phyloP scores from a whole-genome alignment of 164 flowering plant genomes.

The Tinospora cordifolia region DNA sequence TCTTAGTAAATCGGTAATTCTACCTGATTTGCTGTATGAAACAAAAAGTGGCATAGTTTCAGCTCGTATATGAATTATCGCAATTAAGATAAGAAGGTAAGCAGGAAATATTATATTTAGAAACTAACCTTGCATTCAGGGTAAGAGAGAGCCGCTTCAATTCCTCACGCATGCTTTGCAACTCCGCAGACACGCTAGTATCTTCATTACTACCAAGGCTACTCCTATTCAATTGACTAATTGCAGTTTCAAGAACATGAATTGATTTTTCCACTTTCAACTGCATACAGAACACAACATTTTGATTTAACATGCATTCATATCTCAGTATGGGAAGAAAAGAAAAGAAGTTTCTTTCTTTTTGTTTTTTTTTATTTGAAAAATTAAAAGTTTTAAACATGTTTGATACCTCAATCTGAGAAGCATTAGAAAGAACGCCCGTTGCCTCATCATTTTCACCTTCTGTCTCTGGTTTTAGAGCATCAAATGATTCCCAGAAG shows the following conservation, averaged over 20 bases:
- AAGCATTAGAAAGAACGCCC: too few relatives aligned
- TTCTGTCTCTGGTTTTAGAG: too few relatives aligned
- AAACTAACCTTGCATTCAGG: slow-evolving; percentile 17
- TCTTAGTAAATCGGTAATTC: neutral
- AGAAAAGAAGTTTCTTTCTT: neutral
- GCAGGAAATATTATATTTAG: neutral
- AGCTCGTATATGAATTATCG: too few relatives aligned
- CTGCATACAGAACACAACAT: too few relatives aligned
- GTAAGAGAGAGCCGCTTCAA: slow-evolving; percentile 18
- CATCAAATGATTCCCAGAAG: too few relatives aligned
- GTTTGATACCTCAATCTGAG: too few relatives aligned
- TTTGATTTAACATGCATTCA: too few relatives aligned
- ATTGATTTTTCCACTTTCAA: slow-evolving; percentile 15
- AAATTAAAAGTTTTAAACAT: too few relatives aligned
- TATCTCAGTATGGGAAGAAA: neutral
- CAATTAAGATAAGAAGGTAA: neutral
- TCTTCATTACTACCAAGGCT: slow-evolving; percentile 1
- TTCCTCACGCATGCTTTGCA: slow-evolving; percentile 16
- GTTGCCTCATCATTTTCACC: too few relatives aligned
- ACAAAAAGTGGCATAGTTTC: too few relatives aligned
- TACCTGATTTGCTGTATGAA: too few relatives aligned
- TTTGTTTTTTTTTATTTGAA: too few relatives aligned
- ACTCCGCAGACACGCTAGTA: neutral
- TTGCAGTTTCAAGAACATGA: slow-evolving; percentile 16
- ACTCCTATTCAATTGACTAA: neutral